phyloP scores from a whole-genome alignment of 352 stramenopile species.

The Globisporangium canariense region DNA sequence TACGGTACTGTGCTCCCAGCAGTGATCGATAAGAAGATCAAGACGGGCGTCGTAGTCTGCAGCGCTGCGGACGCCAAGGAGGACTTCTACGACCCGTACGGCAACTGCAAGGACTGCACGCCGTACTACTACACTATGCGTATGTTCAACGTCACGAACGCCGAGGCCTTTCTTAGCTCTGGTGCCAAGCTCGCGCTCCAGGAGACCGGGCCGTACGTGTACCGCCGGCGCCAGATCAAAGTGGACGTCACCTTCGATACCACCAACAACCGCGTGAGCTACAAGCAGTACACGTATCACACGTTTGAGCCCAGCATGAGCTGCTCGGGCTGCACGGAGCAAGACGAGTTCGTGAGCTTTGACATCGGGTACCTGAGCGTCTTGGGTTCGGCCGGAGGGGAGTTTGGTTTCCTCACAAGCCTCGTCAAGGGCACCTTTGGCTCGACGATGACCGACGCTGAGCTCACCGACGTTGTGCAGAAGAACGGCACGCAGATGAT shows the following conservation, averaged over 20 bases:
- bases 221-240: slow-evolving; percentile 31
- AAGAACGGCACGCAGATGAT: slow-evolving; percentile 19
- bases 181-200: slow-evolving; percentile 22
- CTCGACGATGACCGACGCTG: background rate
- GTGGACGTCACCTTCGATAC: slow-evolving; percentile 18
- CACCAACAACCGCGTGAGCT: slow-evolving; percentile 44
- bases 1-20: slow-evolving; percentile 33
- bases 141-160: slow-evolving; percentile 28
- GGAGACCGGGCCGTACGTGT: slow-evolving; percentile 28
- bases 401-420: slow-evolving; percentile 11
- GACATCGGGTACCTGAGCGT: slow-evolving; percentile 22
- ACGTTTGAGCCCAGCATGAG: slow-evolving; percentile 42
- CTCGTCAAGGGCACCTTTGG: slow-evolving; percentile 15
- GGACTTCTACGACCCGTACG: slow-evolving; percentile 43
- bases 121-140: slow-evolving; percentile 48
- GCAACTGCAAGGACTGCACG: slow-evolving; percentile 47
- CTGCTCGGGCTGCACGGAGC: slow-evolving; percentile 48
- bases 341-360: slow-evolving; percentile 24
- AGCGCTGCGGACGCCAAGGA: slow-evolving; percentile 24
- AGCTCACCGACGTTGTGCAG: slow-evolving; percentile 7
- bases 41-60: slow-evolving; percentile 37
- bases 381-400: slow-evolving; percentile 11
- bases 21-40: slow-evolving; percentile 38
- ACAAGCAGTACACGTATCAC: slow-evolving; percentile 81
- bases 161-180: slow-evolving; percentile 26